These are phyloP conservation scores for Trichophyton verrucosum DNA, from an alignment of 2,329 filamentous ascomycete genomes.

Conservation along the genomic window DNA sequence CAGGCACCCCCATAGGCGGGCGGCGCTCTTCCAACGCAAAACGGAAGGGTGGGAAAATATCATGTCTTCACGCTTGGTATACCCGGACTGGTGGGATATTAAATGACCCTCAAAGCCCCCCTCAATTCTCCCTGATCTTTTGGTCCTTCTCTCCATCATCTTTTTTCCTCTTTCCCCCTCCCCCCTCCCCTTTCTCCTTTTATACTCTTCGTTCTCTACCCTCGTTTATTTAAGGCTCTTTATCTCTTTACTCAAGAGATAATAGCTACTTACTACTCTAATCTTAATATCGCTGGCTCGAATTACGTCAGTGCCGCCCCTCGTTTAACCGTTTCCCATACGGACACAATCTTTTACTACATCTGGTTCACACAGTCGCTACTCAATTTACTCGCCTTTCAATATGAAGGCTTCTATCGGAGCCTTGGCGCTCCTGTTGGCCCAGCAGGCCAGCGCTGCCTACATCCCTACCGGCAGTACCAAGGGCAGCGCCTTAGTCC, in stretches of 20 bases:
- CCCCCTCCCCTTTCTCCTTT: neutral
- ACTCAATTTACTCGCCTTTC: neutral
- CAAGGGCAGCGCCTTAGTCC: neutral
- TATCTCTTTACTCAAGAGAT: neutral
- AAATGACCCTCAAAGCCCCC: neutral
- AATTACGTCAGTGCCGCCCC: slow-evolving; percentile 8
- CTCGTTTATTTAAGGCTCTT: neutral
- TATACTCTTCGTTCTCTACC: neutral
- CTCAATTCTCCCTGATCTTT: neutral
- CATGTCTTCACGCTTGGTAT: neutral
- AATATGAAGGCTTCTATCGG: slow-evolving; percentile 16
- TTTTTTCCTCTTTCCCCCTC: neutral
- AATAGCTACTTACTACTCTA: slow-evolving; percentile 2
- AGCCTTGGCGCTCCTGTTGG: slow-evolving; percentile 14
- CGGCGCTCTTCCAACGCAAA: neutral
- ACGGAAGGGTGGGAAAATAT: neutral
- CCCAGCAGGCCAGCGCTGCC: slow-evolving; percentile 18
- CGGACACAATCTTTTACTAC: neutral
- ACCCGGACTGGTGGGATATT: neutral
- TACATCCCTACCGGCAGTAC: neutral
- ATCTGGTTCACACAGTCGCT: neutral
- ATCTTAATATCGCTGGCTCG: slow-evolving; percentile 13
- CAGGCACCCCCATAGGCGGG: neutral
- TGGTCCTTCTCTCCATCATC: neutral
- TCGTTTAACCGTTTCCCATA: neutral